Evolutionary conservation across 1,284 basidiomycete species (phyloP), one percentile per base, ranked within the genome.

Genomic region (Cryptococcus hybrid): DNA sequence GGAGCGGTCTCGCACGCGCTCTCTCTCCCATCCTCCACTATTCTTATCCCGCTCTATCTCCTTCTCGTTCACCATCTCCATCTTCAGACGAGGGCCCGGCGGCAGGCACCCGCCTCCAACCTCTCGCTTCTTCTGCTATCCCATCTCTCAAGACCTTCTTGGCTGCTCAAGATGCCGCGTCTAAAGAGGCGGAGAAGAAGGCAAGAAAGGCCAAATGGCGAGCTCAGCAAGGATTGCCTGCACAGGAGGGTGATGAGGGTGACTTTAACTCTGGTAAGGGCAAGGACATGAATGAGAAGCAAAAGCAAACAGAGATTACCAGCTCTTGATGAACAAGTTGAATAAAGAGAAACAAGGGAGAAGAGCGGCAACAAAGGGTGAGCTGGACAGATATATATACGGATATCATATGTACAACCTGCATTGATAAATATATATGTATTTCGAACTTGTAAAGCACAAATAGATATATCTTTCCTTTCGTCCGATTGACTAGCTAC

Each of bases 121-220:
- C 86, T 13, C 83, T 94, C 7, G 82, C 81, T 36, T 87, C 88
- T 12, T 91, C 89, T 18, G 83, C 85, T 5, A 67, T 93, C 40
- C 86, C 89, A 11, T 91, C 89, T 11, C 87, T 93, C 72, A 84
- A 85, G 49, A 88, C 90, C 37, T 83, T 93, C 56, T 79, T 95
- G 45, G 87, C 84, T 3, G 84, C 87, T 76, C 88, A 91, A 60
- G 80, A 84, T 35, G 86, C 84, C 12, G 84, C 82, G 3, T 84
- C 83, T 56, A 83, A 84, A 57, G 80, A 80, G 7, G 83, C 85
- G 58, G 88, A 88, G 66, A 82, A 85, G 65, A 82, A 81, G 61
- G 84, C 86, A 55, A 80, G 83, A 55, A 92, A 90, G 75, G 88
- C 88, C 51, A 88, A 88, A 68, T 83, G 82, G 77, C 79, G 83